Conservation (phyloP, 2,329 filamentous ascomycete species). For the Chalara sp. region DNA sequence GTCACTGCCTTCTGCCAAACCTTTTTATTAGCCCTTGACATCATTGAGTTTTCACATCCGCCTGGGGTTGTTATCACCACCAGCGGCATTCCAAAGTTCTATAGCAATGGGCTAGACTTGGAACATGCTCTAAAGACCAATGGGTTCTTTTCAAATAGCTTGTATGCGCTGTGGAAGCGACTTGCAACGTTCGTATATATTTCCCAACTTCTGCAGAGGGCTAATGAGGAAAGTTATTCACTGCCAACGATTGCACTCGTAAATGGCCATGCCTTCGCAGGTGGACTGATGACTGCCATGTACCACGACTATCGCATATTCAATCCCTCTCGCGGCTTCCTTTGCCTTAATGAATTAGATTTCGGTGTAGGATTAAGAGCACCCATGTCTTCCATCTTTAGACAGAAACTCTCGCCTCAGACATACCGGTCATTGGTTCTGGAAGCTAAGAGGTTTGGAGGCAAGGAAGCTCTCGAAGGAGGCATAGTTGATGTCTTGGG, state of each 20-base stretch:
- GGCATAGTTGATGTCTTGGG: constrained; percentile 66
- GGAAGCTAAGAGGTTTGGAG: constrained; percentile 65
- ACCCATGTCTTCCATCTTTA: constrained; percentile 69
- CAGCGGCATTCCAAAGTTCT: constrained; percentile 70
- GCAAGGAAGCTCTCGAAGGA: constrained; percentile 52
- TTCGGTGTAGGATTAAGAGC: constrained; percentile 70
- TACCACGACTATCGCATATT: constrained; percentile 80
- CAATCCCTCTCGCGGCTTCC: constrained; percentile 61
- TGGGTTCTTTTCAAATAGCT: constrained; percentile 51
- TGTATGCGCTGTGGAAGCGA: constrained; percentile 60
- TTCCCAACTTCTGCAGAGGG: neutral
- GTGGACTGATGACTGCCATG: constrained; percentile 74
- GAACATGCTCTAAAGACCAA: constrained; percentile 54
- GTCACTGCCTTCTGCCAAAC: constrained; percentile 61
- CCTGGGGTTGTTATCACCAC: constrained; percentile 75
- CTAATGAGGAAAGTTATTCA: constrained; percentile 44
- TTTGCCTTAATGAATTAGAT: constrained; percentile 77
- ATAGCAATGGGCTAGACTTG: constrained; percentile 76
- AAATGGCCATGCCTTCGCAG: constrained; percentile 77
- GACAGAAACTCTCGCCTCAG: constrained; percentile 52
- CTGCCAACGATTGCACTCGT: constrained; percentile 78
- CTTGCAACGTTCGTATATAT: constrained; percentile 45
- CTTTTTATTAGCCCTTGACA: constrained; percentile 65
- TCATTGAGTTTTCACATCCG: constrained; percentile 56
- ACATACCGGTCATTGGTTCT: constrained; percentile 61